A percentile compares a stretch with the other conserved stretches of the same genome.
Evolutionary conservation across 306 rosid species (phyloP).

Genomic region (Vigna reflexopilosa): DNA sequence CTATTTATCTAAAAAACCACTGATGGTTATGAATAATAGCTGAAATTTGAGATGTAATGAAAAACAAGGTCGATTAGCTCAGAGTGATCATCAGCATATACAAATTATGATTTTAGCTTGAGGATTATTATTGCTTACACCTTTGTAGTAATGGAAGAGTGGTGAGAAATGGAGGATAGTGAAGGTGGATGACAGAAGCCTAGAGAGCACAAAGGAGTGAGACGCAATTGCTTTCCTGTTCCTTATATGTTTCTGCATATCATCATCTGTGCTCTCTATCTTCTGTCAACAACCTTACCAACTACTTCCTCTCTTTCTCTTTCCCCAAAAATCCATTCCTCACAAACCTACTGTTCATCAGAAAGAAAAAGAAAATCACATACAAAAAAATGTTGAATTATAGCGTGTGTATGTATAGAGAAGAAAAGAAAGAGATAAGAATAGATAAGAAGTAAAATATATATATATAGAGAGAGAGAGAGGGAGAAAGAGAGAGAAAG

Average conservation of each 20-base stretch:
- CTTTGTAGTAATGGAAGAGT: not conserved
- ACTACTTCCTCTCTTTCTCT: slow-evolving; percentile 30
- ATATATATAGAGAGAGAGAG: not conserved
- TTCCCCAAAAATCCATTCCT: not conserved
- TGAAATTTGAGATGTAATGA: not conserved
- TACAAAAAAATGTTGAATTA: not conserved
- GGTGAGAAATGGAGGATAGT: slow-evolving; percentile 36
- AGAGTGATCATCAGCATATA: not conserved
- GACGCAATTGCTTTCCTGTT: slow-evolving; percentile 35
- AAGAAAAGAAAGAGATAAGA: not conserved
- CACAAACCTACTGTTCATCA: not conserved
- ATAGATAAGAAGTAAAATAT: not conserved
- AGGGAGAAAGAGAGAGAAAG: no score
- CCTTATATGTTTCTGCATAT: slow-evolving; percentile 33
- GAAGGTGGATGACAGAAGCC: slow-evolving; percentile 60
- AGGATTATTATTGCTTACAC: not conserved
- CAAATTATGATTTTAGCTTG: not conserved
- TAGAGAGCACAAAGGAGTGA: slow-evolving; percentile 65
- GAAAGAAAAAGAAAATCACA: not conserved
- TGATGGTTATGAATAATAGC: not conserved
- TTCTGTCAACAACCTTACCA: slow-evolving; percentile 90
- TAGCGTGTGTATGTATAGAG: not conserved
- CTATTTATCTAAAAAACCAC: not conserved
- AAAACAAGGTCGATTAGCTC: not conserved
- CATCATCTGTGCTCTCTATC: slow-evolving; percentile 98